Conservation (phyloP, 2,329 filamentous ascomycete genomes). For the Penicillium olsonii region DNA sequence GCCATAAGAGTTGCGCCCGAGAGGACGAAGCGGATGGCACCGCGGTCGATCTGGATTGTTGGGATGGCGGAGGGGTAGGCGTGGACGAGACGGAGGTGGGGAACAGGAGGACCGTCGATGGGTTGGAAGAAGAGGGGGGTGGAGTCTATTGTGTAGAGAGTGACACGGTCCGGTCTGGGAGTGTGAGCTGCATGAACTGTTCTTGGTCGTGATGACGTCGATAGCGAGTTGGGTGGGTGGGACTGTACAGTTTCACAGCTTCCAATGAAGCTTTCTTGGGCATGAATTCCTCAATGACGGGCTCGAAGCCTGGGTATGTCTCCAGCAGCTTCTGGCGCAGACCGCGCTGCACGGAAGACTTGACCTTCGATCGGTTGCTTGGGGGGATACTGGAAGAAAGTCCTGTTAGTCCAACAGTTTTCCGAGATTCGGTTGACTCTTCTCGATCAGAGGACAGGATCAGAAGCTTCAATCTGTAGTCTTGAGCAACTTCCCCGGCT, state of each 20-base stretch:
- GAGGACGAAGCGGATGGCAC: constrained; percentile 94
- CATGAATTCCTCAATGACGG: constrained; percentile 89
- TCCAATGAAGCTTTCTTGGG: constrained; percentile 93
- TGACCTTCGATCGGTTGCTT: constrained; percentile 90
- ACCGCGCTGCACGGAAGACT: constrained; percentile 87
- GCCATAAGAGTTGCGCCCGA: constrained; percentile 95
- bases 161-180: constrained; percentile 74
- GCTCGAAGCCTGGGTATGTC: constrained; percentile 81
- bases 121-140: constrained; percentile 91
- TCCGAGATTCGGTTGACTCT: no score
- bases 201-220: no score
- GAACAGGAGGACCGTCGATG: constrained; percentile 73
- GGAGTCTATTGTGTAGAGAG: constrained; percentile 79
- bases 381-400: constrained; percentile 64
- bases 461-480: background rate
- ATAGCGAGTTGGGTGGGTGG: background rate
- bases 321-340: constrained; percentile 80
- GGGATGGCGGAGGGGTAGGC: constrained; percentile 83
- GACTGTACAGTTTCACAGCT: constrained; percentile 74
- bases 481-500: background rate
- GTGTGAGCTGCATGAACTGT: no score
- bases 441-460: no score
- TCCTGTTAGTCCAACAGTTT: background rate
- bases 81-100: constrained; percentile 87
- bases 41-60: constrained; percentile 85